Evolutionary conservation across 768 basidiomycete species (phyloP), one percentile per base, ranked within the genome.

Genomic region (Termitomyces sp.): DNA sequence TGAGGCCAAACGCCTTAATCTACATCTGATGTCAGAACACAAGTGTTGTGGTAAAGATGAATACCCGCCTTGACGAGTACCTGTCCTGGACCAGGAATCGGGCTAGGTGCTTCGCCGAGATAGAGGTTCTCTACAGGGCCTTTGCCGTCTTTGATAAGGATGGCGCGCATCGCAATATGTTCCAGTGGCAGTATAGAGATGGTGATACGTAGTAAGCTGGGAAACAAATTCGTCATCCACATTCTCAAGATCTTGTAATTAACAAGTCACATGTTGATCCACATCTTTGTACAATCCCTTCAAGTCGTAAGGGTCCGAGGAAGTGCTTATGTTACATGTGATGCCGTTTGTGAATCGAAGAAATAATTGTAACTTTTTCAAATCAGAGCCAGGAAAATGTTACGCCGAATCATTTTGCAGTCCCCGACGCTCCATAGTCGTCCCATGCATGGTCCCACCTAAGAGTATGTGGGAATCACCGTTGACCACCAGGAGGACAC

Each of bases 1-100:
- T 95, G 58, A 95, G 71, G n/a, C 92, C 91, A 68, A 95, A 95
- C 1, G 87, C 87, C 69, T 83, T 84, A 65, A 90, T 78, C 89
- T 92, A 60, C 31, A 53, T 23, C 44, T 54, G 16, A 31, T 23
- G 34, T 44, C 43, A 45, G 27, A 50, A 38, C 25, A 57, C 32
- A 40, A 21, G 31, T 16, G 35, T 23, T 40, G 38, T 29, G 31
- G 34, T n/a, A 5, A 53, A 51, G 40, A 17, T n/a, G 29, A 32
- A 44, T 31, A 38, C 38, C 41, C 29, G 84, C 93, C 81, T 93
- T 89, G 52, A 96, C 86, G n/a, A 93, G 77, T 2, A 93, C 88
- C 62, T 94, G 73, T 5, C 78, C 81, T 16, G 78, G 64, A 42
- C 71, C 63, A 17, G 82, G 80, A n/a, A 68, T 66, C 16, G 94